Evolutionary conservation across 192 early-diverging fungal species (phyloP), one percentile per base, ranked within the genome.

Genomic region (Lunasporangiospora selenospora): DNA sequence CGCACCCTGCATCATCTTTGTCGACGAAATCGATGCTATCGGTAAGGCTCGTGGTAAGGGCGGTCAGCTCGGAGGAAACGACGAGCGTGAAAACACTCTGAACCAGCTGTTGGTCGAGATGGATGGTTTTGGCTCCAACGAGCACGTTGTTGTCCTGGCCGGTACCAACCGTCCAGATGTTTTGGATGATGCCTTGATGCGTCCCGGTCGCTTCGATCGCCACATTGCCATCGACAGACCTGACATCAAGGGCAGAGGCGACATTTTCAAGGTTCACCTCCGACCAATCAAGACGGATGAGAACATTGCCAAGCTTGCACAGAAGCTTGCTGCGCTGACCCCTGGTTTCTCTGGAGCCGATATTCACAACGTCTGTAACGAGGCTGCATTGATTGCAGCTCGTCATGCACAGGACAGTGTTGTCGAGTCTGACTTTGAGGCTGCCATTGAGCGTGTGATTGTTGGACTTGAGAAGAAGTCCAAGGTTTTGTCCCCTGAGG

Each of bases 11-110:
- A 99, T 99, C 53, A 95, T 99, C 67, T 99, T 99, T 82, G 95
- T 99, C 23, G 97, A 99, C 57, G 97, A 99, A 82, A 99, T 99
- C 63, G 97, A 99, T 80, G 97, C 97, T 16, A 98, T 99, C 53
- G 97, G 97, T 42, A 99, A 99, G 82, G 93, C 97, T 19, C 90
- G 97, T 63, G 93, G 93, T 23, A 88, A 90, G 58, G 87, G 86
- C 44, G 92, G 90, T 15, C 85, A 89, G 63, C 80, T 92, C 65
- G 97, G 97, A 37, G 95, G 95, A 38, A 97, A 99, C 75, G 97
- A 99, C 69, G 97, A 99, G 83, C 90, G 97, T 21, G 97, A 99
- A 78, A 89, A 86, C 46, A 99, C 97, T 6, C 80, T 99, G 15
- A 99, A 99, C 81, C 97, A 99, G 81, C 81, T 98, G 26, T 78